phyloP scores from a whole-genome alignment of 2,329 filamentous ascomycete species.

The Diplodia mutila region DNA sequence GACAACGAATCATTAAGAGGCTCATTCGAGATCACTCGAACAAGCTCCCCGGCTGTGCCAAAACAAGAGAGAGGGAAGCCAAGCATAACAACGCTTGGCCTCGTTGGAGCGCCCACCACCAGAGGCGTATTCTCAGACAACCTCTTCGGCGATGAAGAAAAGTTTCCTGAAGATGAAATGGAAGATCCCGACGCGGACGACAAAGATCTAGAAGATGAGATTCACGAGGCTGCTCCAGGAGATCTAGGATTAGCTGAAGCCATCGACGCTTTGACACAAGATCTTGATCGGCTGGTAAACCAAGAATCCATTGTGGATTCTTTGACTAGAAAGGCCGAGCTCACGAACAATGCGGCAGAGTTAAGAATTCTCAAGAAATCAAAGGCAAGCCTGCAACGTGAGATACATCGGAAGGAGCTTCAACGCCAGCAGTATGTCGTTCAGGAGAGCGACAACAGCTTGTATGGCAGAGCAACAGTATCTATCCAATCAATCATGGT shows the following conservation, averaged over 20 bases:
- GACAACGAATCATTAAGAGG: conserved; percentile 66
- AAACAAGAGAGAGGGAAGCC: conserved; percentile 66
- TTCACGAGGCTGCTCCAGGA: conserved; percentile 91
- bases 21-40: conserved; percentile 62
- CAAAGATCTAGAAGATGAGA: conserved; percentile 74
- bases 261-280: conserved; percentile 81
- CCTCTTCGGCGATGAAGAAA: conserved; percentile 86
- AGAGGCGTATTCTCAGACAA: conserved; percentile 94
- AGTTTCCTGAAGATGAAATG: conserved; percentile 81
- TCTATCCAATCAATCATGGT: conserved; percentile 93
- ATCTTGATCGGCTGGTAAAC: conserved; percentile 84
- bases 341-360: conserved; percentile 96
- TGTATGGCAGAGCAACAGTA: conserved; percentile 88
- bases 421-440: conserved; percentile 96
- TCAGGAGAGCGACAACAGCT: conserved; percentile 95
- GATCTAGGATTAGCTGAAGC: conserved; percentile 93
- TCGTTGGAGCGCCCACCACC: conserved; percentile 84
- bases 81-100: conserved; percentile 85
- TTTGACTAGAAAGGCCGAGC: conserved; percentile 87
- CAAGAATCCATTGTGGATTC: conserved; percentile 93
- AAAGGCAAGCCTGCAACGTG: conserved; percentile 87
- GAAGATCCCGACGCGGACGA: conserved; percentile 68
- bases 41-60: conserved; percentile 46
- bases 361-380: conserved; percentile 90
- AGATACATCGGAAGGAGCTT: conserved; percentile 91